Base-by-base conservation (phyloP, 805 yeast species). In the Saccharomycopsis fermentans region DNA sequence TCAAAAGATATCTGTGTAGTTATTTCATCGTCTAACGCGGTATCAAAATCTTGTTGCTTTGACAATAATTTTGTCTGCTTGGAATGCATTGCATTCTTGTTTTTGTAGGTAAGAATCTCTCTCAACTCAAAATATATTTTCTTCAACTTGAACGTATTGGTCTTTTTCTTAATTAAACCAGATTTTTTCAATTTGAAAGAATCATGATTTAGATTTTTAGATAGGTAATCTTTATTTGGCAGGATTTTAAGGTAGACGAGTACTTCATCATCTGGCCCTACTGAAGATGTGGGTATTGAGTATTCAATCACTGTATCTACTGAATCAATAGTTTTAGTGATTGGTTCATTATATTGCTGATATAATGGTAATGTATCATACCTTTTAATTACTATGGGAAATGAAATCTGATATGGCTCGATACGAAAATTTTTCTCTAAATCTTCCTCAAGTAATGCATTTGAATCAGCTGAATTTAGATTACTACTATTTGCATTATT, bases 301-400 rank as follows among this genome's bases (percentile, higher is more conserved):
- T 79, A 71, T 24, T 77, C 79, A 8, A 79, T 72, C 35, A 77
- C 65, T 11, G 79, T 73, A 65, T 83, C 87, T 17, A 73, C 69
- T 0, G 85, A 77, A 16, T 69, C 71, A 3, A 71, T 70, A 1
- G 71, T 67, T 59, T 77, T 81, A 12, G 73, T 66, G 0, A 80
- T 68, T 0, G 82, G 78, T 62, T 82, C 84, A 62, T 77, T 78
- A 64, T 76, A 82, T 64, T 81, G 80, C 27, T 81, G 69, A 59
- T 76, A 78, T 4, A 81, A 70, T 0, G 88, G 87, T 27, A 83
- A 70, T 4, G 80, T 74, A 59, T 81, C 84, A 66, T 79, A 84
- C 27, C 78, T 67, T 59, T 81, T 82, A 26, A 84, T 77, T 4
- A 79, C 77, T 0, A 83, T 70, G 0, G 84, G 83, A 63, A 80